These are phyloP conservation scores for Monilinia polystroma DNA, from an alignment of 2,329 filamentous ascomycete genomes.

Conservation along the genomic window DNA sequence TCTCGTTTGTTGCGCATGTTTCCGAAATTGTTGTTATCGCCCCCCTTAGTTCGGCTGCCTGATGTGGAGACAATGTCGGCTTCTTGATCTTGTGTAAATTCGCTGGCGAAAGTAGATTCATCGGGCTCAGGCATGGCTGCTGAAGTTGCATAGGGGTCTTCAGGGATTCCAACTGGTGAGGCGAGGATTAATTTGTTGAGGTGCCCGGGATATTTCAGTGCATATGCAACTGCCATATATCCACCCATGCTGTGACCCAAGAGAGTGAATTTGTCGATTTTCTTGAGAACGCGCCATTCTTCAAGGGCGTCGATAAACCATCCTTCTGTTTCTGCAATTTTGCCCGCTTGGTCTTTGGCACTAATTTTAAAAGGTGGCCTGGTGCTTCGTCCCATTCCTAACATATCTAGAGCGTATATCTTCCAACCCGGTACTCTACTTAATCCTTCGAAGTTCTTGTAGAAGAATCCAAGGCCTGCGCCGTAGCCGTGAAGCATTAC, in stretches of 20 bases:
- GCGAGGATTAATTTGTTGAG: constrained; percentile 95
- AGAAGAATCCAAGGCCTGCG: constrained; percentile 94
- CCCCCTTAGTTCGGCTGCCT: constrained; percentile 30
- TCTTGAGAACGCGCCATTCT: constrained; percentile 86
- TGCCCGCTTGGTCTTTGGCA: constrained; percentile 75
- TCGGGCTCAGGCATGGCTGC: constrained; percentile 76
- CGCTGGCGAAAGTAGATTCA: constrained; percentile 70
- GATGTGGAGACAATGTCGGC: constrained; percentile 45
- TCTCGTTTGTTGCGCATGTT: constrained; percentile 48
- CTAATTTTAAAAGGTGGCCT: constrained; percentile 81
- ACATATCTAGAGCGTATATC: constrained; percentile 88
- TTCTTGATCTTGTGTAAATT: constrained; percentile 75
- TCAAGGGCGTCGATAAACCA: constrained; percentile 97
- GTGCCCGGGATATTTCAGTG: constrained; percentile 90
- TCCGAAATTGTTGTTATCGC: constrained; percentile 52
- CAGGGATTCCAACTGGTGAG: constrained; percentile 90
- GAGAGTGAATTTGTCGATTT: constrained; percentile 90
- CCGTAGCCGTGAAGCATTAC: constrained; percentile 98
- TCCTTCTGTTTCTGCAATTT: constrained; percentile 84
- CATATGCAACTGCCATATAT: constrained; percentile 92
- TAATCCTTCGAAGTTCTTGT: constrained; percentile 92
- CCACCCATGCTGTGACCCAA: constrained; percentile 92
- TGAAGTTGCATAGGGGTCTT: constrained; percentile 85
- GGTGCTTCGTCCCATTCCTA: constrained; percentile 89
- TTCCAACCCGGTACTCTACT: constrained; percentile 79